Evolutionary conservation across 148 eudicot genomes (phyloP), one percentile per base, ranked within the genome.

Genomic region (Beta vulgaris): DNA sequence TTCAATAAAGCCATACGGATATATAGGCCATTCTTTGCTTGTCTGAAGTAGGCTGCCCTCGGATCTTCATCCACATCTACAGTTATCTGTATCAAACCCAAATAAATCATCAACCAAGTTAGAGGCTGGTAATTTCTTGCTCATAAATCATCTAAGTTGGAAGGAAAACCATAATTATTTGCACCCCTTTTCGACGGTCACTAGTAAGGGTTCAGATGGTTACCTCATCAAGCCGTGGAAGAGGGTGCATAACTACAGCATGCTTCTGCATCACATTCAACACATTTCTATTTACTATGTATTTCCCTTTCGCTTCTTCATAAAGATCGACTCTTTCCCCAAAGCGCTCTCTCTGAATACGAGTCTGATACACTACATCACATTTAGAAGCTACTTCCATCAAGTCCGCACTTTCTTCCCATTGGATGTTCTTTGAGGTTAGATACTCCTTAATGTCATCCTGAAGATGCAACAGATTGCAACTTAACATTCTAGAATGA

Each of bases 151-250:
- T 28, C 64, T 14, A 15, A 13, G 8, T 1, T 29, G 31, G 35
- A 59, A 18, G 63, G 19, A 25, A 6, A 2, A 4, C 34, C 34
- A 11, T 18, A 42, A 7, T 43, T 23, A 25, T 4, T 25, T 46
- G 32, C 28, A 43, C 1, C 49, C 12, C 14, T 19, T 31, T 28
- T 18, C 11, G 26, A 5, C 21, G 26, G 0, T 25, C 44, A 40
- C 21, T 44, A 15, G 16, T 46, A 34, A 44, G 49, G 68, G 32
- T 63, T 46, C 23, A 29, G 39, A 71, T 58, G 46, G 73, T 70
- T 80, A 93, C 98, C 98, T 94, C 98, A 58, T 94, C 98, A 29
- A 94, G 98, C 69, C 98, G 85, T n/a, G 98, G 98, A 69, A 94
- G 88, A 81, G 98, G 98, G 72, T 94, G 98, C 98, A 94, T 91